Evolutionary conservation across 345 rosid genomes (phyloP), one percentile per base, ranked within the genome.

Genomic region (Euclidium syriacum): DNA sequence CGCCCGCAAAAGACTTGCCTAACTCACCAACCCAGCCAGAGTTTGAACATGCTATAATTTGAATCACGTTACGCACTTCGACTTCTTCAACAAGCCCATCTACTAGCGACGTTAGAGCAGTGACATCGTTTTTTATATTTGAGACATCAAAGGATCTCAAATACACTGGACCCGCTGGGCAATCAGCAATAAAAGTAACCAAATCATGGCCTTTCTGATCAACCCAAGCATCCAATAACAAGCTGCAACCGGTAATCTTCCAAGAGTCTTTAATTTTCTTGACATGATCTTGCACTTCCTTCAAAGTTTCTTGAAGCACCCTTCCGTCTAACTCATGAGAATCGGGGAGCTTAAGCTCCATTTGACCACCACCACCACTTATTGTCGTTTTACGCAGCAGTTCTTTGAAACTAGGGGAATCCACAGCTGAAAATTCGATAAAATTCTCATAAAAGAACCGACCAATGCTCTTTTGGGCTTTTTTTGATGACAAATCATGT

Each of bases 161-260:
- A 68, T 79, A 81, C 35, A 74, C 33, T 3, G 80, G 53, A 17
- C 84, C 83, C 36, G 39, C 52, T 1, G 80, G 80, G 43, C 78
- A 77, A 54, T 84, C 77, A 34, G 60, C 80, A 22, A 81, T 34
- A 63, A 84, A 79, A 67, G 16, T 72, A 58, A 79, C 76, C 41
- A 81, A 41, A 52, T 57, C 52, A 59, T 64, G 66, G 62, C 83
- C 84, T 16, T 70, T 65, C 42, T 67, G 54, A 29, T 74, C 77
- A 7, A 52, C 63, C 84, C 86, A 84, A 66, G 74, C 81, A 55
- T 84, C n/a, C n/a, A n/a, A n/a, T n/a, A n/a, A n/a, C n/a, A 84
- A 46, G 62, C 81, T 79, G 66, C 86, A 84, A 7, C 90, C 85
- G 3, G 80, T 78, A 24, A 52, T 48, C 29, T 30, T 62, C 86